Base-by-base conservation (phyloP, 148 eudicot genomes). In the Chenopodium berlandieri region DNA sequence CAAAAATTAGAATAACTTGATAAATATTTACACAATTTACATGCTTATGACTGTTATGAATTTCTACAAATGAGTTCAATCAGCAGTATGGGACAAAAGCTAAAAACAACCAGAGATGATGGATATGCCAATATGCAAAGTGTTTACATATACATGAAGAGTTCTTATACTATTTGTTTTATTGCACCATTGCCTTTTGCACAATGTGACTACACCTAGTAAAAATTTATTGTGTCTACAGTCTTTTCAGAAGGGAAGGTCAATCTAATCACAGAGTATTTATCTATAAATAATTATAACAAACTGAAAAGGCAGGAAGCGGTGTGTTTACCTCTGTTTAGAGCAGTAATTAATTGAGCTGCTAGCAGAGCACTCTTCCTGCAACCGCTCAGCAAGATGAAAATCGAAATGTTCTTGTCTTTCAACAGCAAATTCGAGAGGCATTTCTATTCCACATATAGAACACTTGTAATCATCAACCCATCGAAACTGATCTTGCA, bases 361-460 rank as follows among this genome's bases (percentile, higher is more conserved):
- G 78, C 82, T 81, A 79, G 81, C 67, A 47, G 93, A 81, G 76
- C 88, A 89, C 86, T 89, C 89, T 75, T 84, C 87, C 87, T 96
- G 99, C 90, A 96, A 84, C 87, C 83, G 86, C 79, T 90, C 87
- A 63, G 99, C 99, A 66, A 92, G 85, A 89, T 96, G 99, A 75
- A 90, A 94, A 85, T 96, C 99, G 10, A 86, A 84, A 87, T 96
- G 99, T 86, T 96, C 99, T 90, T 94, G 98, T 84, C 99, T 91
- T 83, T 96, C 99, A 84, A 91, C 88, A 67, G 86, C 78, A 84
- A 96, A 94, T 67, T 84, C 90, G 19, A 90, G 89, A 86, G 99
- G 99, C 90, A 96, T 62, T 83, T 94, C 98, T 72, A 86, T 82
- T 40, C 98, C 98, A 86, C 99, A 96, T 50, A 90, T 72, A 0